Evolutionary conservation across 2,329 filamentous ascomycete species (phyloP).

Genomic region (Talaromyces sp.): DNA sequence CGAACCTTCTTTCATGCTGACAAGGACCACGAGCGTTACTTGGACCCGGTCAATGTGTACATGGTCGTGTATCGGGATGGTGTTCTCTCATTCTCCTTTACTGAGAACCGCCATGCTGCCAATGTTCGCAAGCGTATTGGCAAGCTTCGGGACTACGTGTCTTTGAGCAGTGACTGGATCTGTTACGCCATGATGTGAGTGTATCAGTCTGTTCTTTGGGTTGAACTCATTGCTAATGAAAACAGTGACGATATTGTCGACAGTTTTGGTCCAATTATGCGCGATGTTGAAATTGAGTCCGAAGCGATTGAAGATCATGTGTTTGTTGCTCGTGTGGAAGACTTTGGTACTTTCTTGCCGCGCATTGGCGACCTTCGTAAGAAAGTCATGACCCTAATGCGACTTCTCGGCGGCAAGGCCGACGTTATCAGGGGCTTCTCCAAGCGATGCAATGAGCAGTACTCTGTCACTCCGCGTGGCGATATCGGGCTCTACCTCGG

Average conservation of each 20-base stretch:
- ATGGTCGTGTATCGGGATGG: conserved; percentile 96
- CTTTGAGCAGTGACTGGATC: conserved; percentile 95
- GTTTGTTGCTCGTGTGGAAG: conserved; percentile 83
- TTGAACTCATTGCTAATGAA: background rate
- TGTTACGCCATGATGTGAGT: conserved; percentile 94
- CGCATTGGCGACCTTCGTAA: conserved; percentile 88
- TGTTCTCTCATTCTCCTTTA: conserved; percentile 90
- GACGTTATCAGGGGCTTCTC: conserved; percentile 97
- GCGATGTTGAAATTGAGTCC: conserved; percentile 78
- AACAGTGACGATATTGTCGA: conserved; percentile 90
- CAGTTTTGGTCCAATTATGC: conserved; percentile 84
- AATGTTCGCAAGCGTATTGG: conserved; percentile 90
- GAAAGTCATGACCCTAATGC: conserved; percentile 88
- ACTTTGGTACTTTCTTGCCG: conserved; percentile 80
- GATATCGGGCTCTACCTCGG: conserved; percentile 95
- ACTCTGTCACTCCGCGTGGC: conserved; percentile 88
- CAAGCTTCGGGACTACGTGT: conserved; percentile 88
- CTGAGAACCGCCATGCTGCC: conserved; percentile 76
- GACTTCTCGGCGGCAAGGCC: conserved; percentile 92
- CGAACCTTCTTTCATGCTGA: conserved; percentile 84
- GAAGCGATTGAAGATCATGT: conserved; percentile 94
- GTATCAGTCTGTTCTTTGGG: background rate
- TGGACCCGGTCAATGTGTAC: conserved; percentile 94
- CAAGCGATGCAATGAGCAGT: conserved; percentile 97
- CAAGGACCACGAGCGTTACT: conserved; percentile 71